Evolutionary conservation across 108 stramenopile genomes (phyloP).

Genomic region (Mediolabrus comicus): DNA sequence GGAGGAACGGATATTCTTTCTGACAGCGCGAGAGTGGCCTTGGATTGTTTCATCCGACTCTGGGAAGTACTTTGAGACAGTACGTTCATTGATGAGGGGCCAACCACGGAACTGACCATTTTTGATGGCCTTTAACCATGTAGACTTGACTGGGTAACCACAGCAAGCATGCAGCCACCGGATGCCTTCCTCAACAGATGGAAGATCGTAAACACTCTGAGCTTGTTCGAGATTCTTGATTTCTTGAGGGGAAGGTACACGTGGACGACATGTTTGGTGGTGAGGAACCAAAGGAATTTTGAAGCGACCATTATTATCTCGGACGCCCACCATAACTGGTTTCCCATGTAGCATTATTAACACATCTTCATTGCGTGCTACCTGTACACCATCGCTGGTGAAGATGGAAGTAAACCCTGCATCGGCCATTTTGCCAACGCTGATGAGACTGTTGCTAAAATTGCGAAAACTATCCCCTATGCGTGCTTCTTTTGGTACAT

Average conservation of each 20-base stretch:
- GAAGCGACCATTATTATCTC: conserved; percentile 8
- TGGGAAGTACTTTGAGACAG: conserved; percentile 13
- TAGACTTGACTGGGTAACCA: conserved; percentile 2
- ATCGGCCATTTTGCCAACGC: background rate
- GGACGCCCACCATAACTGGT: conserved; percentile 5
- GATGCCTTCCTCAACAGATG: conserved; percentile 15
- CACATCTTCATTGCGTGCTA: conserved; percentile 3
- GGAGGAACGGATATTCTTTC: conserved; percentile 24
- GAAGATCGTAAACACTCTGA: conserved; percentile 17
- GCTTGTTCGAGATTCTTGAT: background rate
- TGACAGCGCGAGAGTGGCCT: conserved; percentile 10
- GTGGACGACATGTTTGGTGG: conserved; percentile 3
- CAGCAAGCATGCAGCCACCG: background rate
- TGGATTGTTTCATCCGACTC: conserved; percentile 16
- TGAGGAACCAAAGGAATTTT: conserved; percentile 17
- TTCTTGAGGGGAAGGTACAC: background rate
- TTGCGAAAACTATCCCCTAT: conserved; percentile 2
- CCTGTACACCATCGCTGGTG: background rate
- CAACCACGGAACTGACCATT: conserved; percentile 19
- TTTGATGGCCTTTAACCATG: conserved; percentile 23
- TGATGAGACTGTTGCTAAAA: conserved; percentile 4
- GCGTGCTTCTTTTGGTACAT: background rate
- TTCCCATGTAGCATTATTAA: conserved; percentile 6
- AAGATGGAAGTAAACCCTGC: conserved; percentile 12
- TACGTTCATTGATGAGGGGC: conserved; percentile 11